Evolutionary conservation across 352 stramenopile genomes (phyloP).

Genomic region (Blastocystis sp.): DNA sequence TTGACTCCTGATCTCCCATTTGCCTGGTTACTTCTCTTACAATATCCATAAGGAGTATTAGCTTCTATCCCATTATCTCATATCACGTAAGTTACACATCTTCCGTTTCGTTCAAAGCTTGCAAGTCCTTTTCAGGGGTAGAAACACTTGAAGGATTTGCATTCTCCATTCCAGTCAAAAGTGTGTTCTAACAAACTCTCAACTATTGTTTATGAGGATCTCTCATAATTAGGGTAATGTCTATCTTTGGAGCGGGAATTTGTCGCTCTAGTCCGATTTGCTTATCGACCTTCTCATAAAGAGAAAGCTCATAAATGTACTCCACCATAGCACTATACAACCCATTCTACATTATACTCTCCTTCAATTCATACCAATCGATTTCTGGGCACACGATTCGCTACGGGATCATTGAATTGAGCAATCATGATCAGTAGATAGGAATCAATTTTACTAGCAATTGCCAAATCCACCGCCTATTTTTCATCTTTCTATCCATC

Average conservation of each 20-base stretch:
- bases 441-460: constrained; percentile 8
- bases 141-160: background rate
- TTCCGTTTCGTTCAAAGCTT: constrained; percentile 19
- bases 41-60: constrained; percentile 9
- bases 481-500: background rate
- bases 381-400: background rate
- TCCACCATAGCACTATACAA: constrained; percentile 2
- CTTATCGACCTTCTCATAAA: constrained; percentile 6
- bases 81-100: background rate
- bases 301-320: background rate
- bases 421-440: constrained; percentile 19
- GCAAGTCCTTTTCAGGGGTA: background rate
- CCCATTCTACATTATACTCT: background rate
- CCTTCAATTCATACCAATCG: background rate
- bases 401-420: background rate
- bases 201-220: constrained; percentile 36
- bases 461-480: background rate
- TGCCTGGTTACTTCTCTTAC: background rate
- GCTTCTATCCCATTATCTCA: background rate
- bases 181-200: background rate
- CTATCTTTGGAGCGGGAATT: background rate
- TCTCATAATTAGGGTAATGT: constrained; percentile 3
- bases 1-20: background rate
- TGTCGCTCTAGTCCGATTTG: background rate
- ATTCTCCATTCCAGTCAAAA: background rate